Conservation (phyloP, 1,284 basidiomycete species). For the Pterulicium gracile region DNA sequence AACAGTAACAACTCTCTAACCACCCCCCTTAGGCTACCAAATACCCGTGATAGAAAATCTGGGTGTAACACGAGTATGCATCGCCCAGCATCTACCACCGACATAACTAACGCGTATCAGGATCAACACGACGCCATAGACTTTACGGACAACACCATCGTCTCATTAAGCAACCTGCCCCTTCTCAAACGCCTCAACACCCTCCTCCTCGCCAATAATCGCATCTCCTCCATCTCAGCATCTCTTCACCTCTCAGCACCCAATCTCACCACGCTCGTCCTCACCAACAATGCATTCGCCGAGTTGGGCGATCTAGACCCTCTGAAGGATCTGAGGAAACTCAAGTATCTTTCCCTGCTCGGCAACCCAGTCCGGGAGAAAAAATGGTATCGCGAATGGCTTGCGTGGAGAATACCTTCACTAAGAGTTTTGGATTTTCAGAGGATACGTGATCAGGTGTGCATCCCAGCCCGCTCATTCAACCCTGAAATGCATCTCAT, state of each 20-base stretch:
- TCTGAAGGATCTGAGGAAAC: constrained; percentile 65
- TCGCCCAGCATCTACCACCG: constrained; percentile 17
- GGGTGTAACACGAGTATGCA: constrained; percentile 84
- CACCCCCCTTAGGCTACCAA: constrained; percentile 68
- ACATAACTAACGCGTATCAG: constrained; percentile 25
- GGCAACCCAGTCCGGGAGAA: constrained; percentile 91
- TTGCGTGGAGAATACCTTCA: constrained; percentile 71
- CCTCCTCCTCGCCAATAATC: constrained; percentile 81
- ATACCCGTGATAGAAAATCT: constrained; percentile 99
- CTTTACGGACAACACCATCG: constrained; percentile 92
- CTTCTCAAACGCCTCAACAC: constrained; percentile 72
- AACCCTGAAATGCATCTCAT: constrained; percentile 6
- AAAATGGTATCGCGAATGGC: constrained; percentile 96
- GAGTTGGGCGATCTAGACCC: constrained; percentile 82
- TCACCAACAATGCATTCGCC: constrained; percentile 68
- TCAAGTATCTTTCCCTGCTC: constrained; percentile 76
- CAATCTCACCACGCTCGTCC: constrained; percentile 69
- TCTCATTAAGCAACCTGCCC: constrained; percentile 79
- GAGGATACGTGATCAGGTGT: constrained; percentile 90
- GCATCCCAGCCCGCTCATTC: constrained; percentile 28
- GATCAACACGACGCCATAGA: constrained; percentile 94
- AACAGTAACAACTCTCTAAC: constrained; percentile 16
- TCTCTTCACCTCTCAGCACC: constrained; percentile 78
- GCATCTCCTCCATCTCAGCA: constrained; percentile 73
- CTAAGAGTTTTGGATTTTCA: constrained; percentile 95